Percentiles rank a stretch among this genome's conserved stretches.
Evolutionary conservation across 23 red algal species (phyloP).

Genomic region (Gracilariopsis chorda): DNA sequence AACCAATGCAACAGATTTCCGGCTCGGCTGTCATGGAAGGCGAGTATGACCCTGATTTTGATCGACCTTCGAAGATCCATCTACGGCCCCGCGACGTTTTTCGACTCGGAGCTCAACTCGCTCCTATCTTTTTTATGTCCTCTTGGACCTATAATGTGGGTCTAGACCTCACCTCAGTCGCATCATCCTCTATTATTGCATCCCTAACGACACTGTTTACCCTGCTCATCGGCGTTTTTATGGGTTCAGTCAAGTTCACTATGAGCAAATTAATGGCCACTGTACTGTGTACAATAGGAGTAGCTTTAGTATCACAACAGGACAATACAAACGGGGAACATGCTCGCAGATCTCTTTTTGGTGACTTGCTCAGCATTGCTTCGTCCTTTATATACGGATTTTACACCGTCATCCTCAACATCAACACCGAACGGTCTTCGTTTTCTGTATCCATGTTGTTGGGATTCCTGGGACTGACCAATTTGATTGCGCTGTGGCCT

Average conservation of each 20-base stretch:
- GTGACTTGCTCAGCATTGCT: slow-evolving; percentile 65
- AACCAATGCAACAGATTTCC: background rate
- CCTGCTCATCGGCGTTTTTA: slow-evolving; percentile 62
- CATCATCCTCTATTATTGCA: slow-evolving; percentile 83
- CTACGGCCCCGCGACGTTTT: slow-evolving; percentile 7
- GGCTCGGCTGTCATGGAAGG: background rate
- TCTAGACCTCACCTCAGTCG: slow-evolving; percentile 79
- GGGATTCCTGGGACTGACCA: slow-evolving; percentile 58
- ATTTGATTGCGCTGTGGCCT: slow-evolving; percentile 13
- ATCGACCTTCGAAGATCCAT: background rate
- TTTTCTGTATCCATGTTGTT: slow-evolving; percentile 67
- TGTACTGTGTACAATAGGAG: slow-evolving; percentile 54
- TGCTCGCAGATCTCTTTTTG: background rate
- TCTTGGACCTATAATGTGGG: slow-evolving; percentile 81
- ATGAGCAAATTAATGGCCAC: slow-evolving; percentile 58
- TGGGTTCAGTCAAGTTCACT: slow-evolving; percentile 62
- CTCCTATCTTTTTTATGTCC: slow-evolving; percentile 75
- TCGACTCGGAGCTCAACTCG: slow-evolving; percentile 11
- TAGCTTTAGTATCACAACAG: slow-evolving; percentile 49
- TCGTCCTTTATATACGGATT: slow-evolving; percentile 77
- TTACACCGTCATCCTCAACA: slow-evolving; percentile 70
- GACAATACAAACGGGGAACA: slow-evolving; percentile 22
- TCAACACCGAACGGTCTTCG: background rate
- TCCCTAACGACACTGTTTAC: slow-evolving; percentile 83
- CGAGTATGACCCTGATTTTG: background rate